Percentiles rank a stretch among this genome's conserved stretches.
Evolutionary conservation across 495 filamentous ascomycete genomes (phyloP).

Genomic region (Penicillium simplicissimum): DNA sequence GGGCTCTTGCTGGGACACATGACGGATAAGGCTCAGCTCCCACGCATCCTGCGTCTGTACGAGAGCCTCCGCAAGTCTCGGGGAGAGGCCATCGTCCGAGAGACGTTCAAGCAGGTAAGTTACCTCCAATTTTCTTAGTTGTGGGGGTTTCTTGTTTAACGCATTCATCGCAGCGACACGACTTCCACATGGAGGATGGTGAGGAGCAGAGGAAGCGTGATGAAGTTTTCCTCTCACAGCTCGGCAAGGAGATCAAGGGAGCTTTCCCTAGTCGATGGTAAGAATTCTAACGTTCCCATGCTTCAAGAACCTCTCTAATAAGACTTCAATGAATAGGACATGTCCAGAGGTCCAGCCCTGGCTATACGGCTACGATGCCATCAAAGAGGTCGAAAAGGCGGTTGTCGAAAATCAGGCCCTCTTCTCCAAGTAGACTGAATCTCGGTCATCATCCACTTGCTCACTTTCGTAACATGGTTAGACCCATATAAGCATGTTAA

Average conservation of each 20-base stretch:
- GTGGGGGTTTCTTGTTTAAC: not conserved
- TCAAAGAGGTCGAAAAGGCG: conserved; percentile 55
- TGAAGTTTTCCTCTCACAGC: conserved; percentile 46
- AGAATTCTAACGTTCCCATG: conserved; percentile 3
- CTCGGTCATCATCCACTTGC: conserved; percentile 6
- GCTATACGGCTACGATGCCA: conserved; percentile 63
- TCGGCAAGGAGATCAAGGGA: conserved; percentile 41
- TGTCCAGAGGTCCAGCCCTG: conserved; percentile 61
- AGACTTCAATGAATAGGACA: conserved; percentile 35
- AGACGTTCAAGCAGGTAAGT: conserved; percentile 46
- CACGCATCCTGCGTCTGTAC: conserved; percentile 54
- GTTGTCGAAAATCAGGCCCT: conserved; percentile 38
- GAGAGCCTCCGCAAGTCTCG: conserved; percentile 61
- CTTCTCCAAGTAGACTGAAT: conserved; percentile 15
- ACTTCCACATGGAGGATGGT: conserved; percentile 61
- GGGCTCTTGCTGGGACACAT: conserved; percentile 45
- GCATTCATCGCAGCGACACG: conserved; percentile 44
- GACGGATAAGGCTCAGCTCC: conserved; percentile 42
- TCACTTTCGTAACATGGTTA: conserved; percentile 5
- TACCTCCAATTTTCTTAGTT: not conserved
- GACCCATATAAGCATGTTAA: not conserved
- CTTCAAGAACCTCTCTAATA: not conserved
- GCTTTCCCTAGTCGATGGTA: conserved; percentile 60
- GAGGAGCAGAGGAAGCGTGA: conserved; percentile 55
- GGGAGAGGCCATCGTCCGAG: conserved; percentile 56